Evolutionary conservation across 1,284 basidiomycete genomes (phyloP).

Genomic region (Filobasidium uniguttulatum): DNA sequence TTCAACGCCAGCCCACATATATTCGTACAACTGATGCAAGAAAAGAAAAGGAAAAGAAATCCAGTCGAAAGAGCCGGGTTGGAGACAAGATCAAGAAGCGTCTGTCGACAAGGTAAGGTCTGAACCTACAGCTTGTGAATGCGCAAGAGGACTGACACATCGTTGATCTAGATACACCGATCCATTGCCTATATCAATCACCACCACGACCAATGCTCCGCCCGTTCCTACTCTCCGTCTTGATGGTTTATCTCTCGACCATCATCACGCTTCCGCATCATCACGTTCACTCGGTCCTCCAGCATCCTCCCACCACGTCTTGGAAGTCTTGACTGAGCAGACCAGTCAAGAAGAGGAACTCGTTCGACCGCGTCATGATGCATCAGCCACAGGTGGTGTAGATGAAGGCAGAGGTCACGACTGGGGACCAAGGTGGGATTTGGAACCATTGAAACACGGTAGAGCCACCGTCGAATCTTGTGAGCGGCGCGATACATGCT

Average conservation of each 20-base stretch:
- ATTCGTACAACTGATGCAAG: slow-evolving; percentile 4
- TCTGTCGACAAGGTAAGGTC: slow-evolving; percentile 61
- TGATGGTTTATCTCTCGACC: slow-evolving; percentile 1
- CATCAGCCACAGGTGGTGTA: background rate
- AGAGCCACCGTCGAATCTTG: slow-evolving; percentile 68
- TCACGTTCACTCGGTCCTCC: background rate
- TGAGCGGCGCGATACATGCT: slow-evolving; percentile 39
- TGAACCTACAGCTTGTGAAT: background rate
- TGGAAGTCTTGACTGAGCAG: background rate
- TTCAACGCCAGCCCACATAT: slow-evolving; percentile 10
- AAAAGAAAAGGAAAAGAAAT: slow-evolving; percentile 7
- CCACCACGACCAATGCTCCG: background rate
- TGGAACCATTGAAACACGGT: slow-evolving; percentile 55
- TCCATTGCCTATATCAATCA: slow-evolving; percentile 1
- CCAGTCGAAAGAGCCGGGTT: slow-evolving; percentile 49
- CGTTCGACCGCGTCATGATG: background rate
- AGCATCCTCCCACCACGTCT: background rate
- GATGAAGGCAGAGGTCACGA: slow-evolving; percentile 8
- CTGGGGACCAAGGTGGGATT: slow-evolving; percentile 38
- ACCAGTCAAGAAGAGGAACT: slow-evolving; percentile 6
- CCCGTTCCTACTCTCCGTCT: slow-evolving; percentile 1
- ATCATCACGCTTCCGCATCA: background rate
- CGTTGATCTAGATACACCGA: background rate
- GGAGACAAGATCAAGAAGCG: slow-evolving; percentile 89
- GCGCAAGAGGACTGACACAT: background rate